Evolutionary conservation across 2,329 filamentous ascomycete species (phyloP).

Genomic region (Phaeosphaeria sp.): DNA sequence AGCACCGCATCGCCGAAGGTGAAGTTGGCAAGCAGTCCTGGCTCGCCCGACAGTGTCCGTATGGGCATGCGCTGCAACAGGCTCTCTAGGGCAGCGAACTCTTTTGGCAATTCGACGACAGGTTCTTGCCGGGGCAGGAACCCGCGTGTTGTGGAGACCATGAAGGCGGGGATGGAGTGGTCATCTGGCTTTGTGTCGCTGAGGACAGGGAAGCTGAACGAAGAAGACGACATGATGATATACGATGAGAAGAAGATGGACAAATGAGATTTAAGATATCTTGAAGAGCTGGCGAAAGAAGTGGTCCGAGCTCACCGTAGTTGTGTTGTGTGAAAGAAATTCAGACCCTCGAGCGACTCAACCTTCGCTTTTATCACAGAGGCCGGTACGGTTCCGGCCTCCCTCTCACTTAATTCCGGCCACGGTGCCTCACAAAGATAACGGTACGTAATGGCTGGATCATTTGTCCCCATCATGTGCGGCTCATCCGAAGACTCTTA

Average conservation of each 20-base stretch:
- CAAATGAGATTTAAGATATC: no score
- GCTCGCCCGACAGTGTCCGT: conserved; percentile 72
- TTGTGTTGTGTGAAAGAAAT: conserved; percentile 12
- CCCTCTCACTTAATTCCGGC: no score
- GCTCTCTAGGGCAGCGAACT: conserved; percentile 75
- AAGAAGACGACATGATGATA: conserved; percentile 50
- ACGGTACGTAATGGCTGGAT: conserved; percentile 48
- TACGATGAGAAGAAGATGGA: conserved; percentile 5
- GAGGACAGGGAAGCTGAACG: conserved; percentile 66
- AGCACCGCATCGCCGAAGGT: conserved; percentile 78
- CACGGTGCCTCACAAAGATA: conserved; percentile 41
- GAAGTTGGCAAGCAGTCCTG: conserved; percentile 78
- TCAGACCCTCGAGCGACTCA: conserved; percentile 16
- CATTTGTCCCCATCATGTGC: conserved; percentile 22
- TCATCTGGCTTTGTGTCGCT: conserved; percentile 69
- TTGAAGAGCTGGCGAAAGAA: not conserved
- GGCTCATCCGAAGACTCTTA: conserved; percentile 14
- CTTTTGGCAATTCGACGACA: conserved; percentile 66
- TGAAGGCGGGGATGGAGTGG: conserved; percentile 73
- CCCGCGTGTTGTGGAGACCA: conserved; percentile 77
- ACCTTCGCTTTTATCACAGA: conserved; percentile 43
- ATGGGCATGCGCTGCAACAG: conserved; percentile 82
- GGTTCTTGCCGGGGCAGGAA: conserved; percentile 71
- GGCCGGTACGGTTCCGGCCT: conserved; percentile 47
- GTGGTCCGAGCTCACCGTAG: conserved; percentile 5